These are phyloP conservation scores for Pseudogymnoascus sp. DNA, from an alignment of 2,329 filamentous ascomycete genomes.

Conservation along the genomic window DNA sequence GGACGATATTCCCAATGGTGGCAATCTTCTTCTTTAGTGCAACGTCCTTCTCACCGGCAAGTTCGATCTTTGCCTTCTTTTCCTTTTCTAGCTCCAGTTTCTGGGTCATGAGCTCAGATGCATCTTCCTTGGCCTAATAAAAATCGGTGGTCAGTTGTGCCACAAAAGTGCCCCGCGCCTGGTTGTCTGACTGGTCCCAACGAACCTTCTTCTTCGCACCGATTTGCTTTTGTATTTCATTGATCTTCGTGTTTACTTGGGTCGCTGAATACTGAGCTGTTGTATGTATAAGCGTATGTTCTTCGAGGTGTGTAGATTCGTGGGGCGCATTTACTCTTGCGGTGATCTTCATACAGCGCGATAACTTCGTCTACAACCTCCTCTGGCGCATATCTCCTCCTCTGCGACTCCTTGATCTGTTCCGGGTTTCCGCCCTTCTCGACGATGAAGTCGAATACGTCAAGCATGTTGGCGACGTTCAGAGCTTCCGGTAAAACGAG, in stretches of 20 bases:
- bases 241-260: slow-evolving; percentile 77
- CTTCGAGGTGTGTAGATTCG: not conserved
- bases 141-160: slow-evolving; percentile 7
- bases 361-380: slow-evolving; percentile 88
- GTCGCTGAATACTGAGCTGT: slow-evolving; percentile 66
- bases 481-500: not conserved
- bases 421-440: slow-evolving; percentile 89
- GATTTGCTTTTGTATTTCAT: slow-evolving; percentile 82
- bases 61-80: slow-evolving; percentile 70
- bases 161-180: not conserved
- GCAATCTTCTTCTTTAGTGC: slow-evolving; percentile 69
- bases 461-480: slow-evolving; percentile 49
- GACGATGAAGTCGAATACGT: slow-evolving; percentile 68
- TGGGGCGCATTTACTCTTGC: slow-evolving; percentile 47
- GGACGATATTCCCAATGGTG: slow-evolving; percentile 83
- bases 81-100: slow-evolving; percentile 71
- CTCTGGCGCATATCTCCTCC: slow-evolving; percentile 68
- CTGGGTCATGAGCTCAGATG: slow-evolving; percentile 66
- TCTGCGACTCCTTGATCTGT: slow-evolving; percentile 85
- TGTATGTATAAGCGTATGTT: slow-evolving; percentile 14
- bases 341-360: slow-evolving; percentile 74
- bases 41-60: slow-evolving; percentile 65
- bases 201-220: slow-evolving; percentile 77
- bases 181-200: not conserved
- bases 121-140: slow-evolving; percentile 70